Evolutionary conservation across 1,139 yeast species (phyloP), one percentile per base, ranked within the genome.

Genomic region (Martiniozyma asiatica): DNA sequence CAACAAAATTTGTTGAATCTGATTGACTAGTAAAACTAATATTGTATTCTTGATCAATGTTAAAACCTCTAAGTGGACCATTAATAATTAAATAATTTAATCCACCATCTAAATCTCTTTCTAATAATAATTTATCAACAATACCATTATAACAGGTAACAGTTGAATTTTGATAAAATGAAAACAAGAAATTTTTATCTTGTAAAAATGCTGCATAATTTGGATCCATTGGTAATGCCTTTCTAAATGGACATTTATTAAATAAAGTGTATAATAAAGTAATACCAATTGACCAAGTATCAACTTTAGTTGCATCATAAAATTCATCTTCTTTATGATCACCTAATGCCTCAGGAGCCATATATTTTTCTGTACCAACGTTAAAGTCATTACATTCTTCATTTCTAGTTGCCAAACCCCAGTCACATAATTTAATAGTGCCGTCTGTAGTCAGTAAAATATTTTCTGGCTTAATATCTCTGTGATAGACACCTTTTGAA

Each of bases 201-300:
- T 45, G 43, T 11, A 36, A 26, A 29, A 47, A 53, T 15, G 39
- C 40, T 13, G 35, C 27, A 27, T 42, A 53, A 35, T 53, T 50
- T 6, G 35, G 31, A 36, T 52, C 56, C 7, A 40, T 26, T 3
- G 29, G 19, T 13, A 32, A 25, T 2, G 55, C 53, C 34, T 49
- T 51, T 34, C 52, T 42, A 37, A 52, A 52, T 7, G 56, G 55
- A 33, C 56, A 53, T 30, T 61, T 62, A 12, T 73, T 72, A 48
- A 67, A 68, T 29, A 68, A 53, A 4, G 68, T 55, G 22, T 66
- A 63, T 35, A 68, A 50, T 22, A 68, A 36, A 3, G 73, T 73
- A 16, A 85, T 75, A 2, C 93, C 94, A 35, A 85, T 56, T 1
- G 94, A 79, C 95, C 95, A 85, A 20, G 78, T 63, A 51, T 85